Evolutionary conservation across 352 stramenopile genomes (phyloP).

Genomic region (Pythium monospermum): DNA sequence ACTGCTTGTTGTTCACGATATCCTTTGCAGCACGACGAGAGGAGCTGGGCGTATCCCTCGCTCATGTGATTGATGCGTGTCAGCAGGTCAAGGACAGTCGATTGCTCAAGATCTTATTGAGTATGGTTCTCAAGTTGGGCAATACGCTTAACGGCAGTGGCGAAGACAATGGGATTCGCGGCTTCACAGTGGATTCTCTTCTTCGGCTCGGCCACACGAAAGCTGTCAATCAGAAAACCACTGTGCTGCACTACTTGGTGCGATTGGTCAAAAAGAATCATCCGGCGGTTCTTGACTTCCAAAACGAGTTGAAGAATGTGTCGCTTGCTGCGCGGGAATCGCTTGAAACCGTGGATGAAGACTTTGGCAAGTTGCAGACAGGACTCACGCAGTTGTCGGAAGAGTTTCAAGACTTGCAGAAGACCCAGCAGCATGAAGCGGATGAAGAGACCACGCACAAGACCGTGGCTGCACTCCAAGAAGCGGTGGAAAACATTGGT

Average conservation of each 20-base stretch:
- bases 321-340: slow-evolving; percentile 77
- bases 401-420: slow-evolving; percentile 46
- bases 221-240: slow-evolving; percentile 96
- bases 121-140: slow-evolving; percentile 96
- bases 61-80: slow-evolving; percentile 86
- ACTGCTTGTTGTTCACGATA: slow-evolving; percentile 82
- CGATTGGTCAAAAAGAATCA: slow-evolving; percentile 96
- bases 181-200: slow-evolving; percentile 95
- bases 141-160: slow-evolving; percentile 95
- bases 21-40: slow-evolving; percentile 65
- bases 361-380: slow-evolving; percentile 54
- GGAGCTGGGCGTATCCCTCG: slow-evolving; percentile 79
- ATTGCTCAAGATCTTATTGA: slow-evolving; percentile 92
- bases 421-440: slow-evolving; percentile 15
- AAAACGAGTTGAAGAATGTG: slow-evolving; percentile 85
- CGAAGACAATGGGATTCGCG: slow-evolving; percentile 83
- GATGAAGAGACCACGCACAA: not conserved
- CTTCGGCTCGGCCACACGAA: slow-evolving; percentile 93
- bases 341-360: slow-evolving; percentile 61
- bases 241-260: slow-evolving; percentile 97
- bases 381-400: slow-evolving; percentile 39
- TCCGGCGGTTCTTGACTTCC: slow-evolving; percentile 87
- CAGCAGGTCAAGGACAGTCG: slow-evolving; percentile 92
- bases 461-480: slow-evolving; percentile 33
- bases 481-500: slow-evolving; percentile 32